Percentiles rank a stretch among this genome's conserved stretches.
These are phyloP conservation scores for Candida albicans DNA, from an alignment of 1,139 yeast species.

Conservation along the genomic window DNA sequence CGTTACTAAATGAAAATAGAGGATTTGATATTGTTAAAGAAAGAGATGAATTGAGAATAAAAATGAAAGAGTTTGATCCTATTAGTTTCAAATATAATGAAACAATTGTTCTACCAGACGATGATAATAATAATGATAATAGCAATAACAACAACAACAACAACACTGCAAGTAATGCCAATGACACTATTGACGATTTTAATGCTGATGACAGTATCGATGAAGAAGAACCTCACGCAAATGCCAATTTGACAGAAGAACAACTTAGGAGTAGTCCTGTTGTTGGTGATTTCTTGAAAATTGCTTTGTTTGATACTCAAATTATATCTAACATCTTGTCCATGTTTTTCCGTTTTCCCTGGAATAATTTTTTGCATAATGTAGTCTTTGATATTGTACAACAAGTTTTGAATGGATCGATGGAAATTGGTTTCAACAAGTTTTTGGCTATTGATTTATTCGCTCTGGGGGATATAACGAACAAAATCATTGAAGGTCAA, in stretches of 20 bases:
- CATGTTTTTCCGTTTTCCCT: constrained; percentile 90
- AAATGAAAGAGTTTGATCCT: constrained; percentile 48
- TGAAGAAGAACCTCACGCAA: constrained; percentile 48
- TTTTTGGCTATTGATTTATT: constrained; percentile 86
- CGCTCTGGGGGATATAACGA: constrained; percentile 74
- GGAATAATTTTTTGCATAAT: constrained; percentile 97
- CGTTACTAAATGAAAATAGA: constrained; percentile 77
- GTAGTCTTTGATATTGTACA: constrained; percentile 97
- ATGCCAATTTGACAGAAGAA: constrained; percentile 57
- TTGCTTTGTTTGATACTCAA: constrained; percentile 78
- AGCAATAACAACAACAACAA: constrained; percentile 8
- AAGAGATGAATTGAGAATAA: constrained; percentile 66
- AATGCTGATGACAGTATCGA: constrained; percentile 34
- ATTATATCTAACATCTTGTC: constrained; percentile 74
- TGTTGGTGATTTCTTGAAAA: constrained; percentile 86
- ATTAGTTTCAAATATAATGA: constrained; percentile 51
- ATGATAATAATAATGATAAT: constrained; percentile 17
- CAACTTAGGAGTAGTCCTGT: constrained; percentile 71
- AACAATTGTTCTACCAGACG: constrained; percentile 39
- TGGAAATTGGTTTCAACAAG: constrained; percentile 86
- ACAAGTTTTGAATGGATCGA: constrained; percentile 91
- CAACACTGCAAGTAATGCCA: constrained; percentile 25
- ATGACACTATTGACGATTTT: constrained; percentile 50
- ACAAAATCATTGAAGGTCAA: constrained; percentile 82
- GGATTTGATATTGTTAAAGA: constrained; percentile 78